A percentile compares a stretch with the other conserved stretches of the same genome.
Evolutionary conservation across 2,329 filamentous ascomycete genomes (phyloP).

Genomic region (Knoxdaviesia capensis): DNA sequence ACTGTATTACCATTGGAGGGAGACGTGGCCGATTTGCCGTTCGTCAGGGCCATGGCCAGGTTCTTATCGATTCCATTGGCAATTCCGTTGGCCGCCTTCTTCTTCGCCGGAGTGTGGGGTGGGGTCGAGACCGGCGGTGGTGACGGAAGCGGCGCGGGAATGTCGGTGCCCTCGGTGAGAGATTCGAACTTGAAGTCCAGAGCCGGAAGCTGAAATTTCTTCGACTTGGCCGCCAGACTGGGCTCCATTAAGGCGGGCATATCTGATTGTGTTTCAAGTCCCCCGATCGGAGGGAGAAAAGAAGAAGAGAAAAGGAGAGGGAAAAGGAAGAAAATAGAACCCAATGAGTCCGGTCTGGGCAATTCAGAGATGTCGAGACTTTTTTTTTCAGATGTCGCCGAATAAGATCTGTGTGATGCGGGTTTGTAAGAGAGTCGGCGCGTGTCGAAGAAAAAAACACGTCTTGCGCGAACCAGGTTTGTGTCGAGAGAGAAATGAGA

Average conservation of each 20-base stretch:
- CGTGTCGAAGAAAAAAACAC: too few relatives aligned
- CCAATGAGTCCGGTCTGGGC: too few relatives aligned
- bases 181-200: constrained; percentile 38
- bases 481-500: not conserved
- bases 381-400: too few relatives aligned
- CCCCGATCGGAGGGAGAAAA: too few relatives aligned
- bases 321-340: too few relatives aligned
- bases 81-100: constrained; percentile 6
- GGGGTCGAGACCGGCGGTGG: constrained; percentile 25
- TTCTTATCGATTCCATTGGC: constrained; percentile 7
- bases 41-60: constrained; percentile 4
- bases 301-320: too few relatives aligned
- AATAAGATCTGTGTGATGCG: too few relatives aligned
- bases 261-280: not conserved
- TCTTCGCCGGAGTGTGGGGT: constrained; percentile 14
- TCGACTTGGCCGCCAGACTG: constrained; percentile 1
- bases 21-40: constrained; percentile 6
- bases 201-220: constrained; percentile 32
- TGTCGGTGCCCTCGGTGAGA: constrained; percentile 39
- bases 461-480: too few relatives aligned
- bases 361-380: too few relatives aligned
- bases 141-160: constrained; percentile 36
- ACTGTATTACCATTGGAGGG: constrained; percentile 14
- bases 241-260: not conserved
- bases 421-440: too few relatives aligned